Evolutionary conservation across 2,329 filamentous ascomycete species (phyloP), one percentile per base, ranked within the genome.

Genomic region (Fusarium acutatum): DNA sequence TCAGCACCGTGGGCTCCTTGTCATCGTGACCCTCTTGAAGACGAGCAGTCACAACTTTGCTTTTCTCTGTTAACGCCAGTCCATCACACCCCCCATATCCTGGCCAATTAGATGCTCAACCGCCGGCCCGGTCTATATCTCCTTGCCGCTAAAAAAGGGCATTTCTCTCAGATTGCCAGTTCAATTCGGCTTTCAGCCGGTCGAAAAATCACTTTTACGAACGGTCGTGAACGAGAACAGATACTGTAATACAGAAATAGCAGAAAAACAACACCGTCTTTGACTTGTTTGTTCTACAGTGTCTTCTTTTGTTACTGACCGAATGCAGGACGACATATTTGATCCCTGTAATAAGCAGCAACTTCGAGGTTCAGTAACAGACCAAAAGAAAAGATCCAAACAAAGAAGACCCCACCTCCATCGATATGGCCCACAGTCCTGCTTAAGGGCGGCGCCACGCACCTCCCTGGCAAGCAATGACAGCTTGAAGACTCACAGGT

Each of bases 401-500:
- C 57, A 66, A 63, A 72, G 44, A 37, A 46, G 60, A 65, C 73
- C 76, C 76, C 76, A 63, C 67, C 73, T 62, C 67, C 60, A 68
- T 75, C 60, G 53, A 61, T 44, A 65, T 60, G 76, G 64, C 64
- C 71, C 75, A 75, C 73, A 67, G 58, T 59, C 52, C 69, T 70
- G 67, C 56, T 58, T 62, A 67, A 76, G 67, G 73, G 73, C 67
- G 60, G 72, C 76, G 74, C 76, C 76, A 78, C 74, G 44, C 69
- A 73, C 40, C 60, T 72, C 66, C 67, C 62, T 74, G 73, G 66
- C 60, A 71, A 67, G 71, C 60, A 76, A 72, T 76, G 75, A 70
- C 74, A 74, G 68, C 73, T 70, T 69, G 46, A 63, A 74, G 79
- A 79, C 75, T 80, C 75, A 80, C 75, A 77, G 71, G 67, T 72